Conservation (phyloP, 805 yeast species). For the Candida oleophila region DNA sequence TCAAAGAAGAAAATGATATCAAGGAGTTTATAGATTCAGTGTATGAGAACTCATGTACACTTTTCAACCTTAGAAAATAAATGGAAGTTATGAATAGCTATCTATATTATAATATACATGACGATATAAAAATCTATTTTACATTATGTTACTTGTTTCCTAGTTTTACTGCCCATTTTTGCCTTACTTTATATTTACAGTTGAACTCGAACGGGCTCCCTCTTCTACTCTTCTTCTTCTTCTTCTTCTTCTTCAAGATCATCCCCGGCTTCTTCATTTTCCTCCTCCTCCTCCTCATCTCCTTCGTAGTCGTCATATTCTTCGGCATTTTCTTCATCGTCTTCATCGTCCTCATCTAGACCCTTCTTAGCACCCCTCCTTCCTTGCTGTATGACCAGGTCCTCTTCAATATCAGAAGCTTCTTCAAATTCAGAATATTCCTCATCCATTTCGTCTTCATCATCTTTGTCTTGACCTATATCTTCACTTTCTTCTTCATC, state of each 20-base stretch:
- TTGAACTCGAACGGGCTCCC: not conserved
- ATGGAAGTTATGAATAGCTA: conserved; percentile 31
- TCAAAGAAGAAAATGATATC: conserved; percentile 25
- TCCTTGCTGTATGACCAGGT: conserved; percentile 12
- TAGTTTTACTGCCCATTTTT: not conserved
- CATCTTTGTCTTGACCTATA: conserved; percentile 21
- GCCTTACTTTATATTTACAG: not conserved
- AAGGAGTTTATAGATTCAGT: conserved; percentile 33
- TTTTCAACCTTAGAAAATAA: conserved; percentile 18
- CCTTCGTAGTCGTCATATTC: conserved; percentile 5
- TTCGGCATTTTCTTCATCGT: conserved; percentile 9
- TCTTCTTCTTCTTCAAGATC: conserved; percentile 6
- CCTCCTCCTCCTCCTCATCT: conserved; percentile 6
- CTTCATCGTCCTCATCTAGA: conserved; percentile 13
- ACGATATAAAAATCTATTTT: not conserved
- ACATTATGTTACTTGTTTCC: not conserved
- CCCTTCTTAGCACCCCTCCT: conserved; percentile 10
- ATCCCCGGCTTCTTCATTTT: conserved; percentile 3
- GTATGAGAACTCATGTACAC: conserved; percentile 32
- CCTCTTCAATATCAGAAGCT: conserved; percentile 13
- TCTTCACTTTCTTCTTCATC: conserved; percentile 23
- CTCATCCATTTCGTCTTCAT: conserved; percentile 12
- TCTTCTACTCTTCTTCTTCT: conserved; percentile 1
- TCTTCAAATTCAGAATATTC: conserved; percentile 18
- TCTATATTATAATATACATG: conserved; percentile 11